Base-by-base conservation (phyloP, 306 rosid species). In the Prinsepia uniflora region DNA sequence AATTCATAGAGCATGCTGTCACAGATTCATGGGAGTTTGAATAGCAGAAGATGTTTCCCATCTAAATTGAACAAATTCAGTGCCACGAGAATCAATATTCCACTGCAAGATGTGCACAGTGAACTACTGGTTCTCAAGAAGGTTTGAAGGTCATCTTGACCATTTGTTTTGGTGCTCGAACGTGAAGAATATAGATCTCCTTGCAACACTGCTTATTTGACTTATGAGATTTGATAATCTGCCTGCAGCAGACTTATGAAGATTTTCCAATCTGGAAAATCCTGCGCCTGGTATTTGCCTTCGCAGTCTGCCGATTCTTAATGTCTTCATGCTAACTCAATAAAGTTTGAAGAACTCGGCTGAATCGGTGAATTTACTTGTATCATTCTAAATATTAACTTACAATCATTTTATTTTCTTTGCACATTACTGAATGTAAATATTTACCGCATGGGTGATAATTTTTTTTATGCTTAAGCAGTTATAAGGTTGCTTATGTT, bases 1-100 rank as follows among this genome's bases (percentile, higher is more conserved):
- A 57, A 58, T 86, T 89, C 68, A 78, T 85, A 6, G 81, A 79
- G 49, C 57, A 19, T 45, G 71, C 75, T 67, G 49, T 84, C 55
- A 56, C 76, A 44, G 68, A 67, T 76, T 76, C 4, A 24, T 70
- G 46, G 76, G 76, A 47, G 45, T 55, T 19, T 49, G 14, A 72
- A 22, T 34, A 39, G 71, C 71, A 36, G 62, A 46, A 47, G 55
- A 20, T 56, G 34, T 34, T n/a, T 72, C 40, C 72, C 56, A 8
- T 77, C 63, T 63, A 64, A 30, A 42, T 7, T 24, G 17, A 34
- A 8, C 6, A 30, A 67, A 53, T 71, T 72, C 22, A 71, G 20
- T 61, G 63, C 12, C 62, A 17, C 54, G 45, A 54, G 43, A 68
- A 73, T 34, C 49, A 62, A 45, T 68, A 70, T 57, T 30, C 54